Conservation (phyloP, 192 early-diverging fungal species). For the Fimicolochytrium jonesii region DNA sequence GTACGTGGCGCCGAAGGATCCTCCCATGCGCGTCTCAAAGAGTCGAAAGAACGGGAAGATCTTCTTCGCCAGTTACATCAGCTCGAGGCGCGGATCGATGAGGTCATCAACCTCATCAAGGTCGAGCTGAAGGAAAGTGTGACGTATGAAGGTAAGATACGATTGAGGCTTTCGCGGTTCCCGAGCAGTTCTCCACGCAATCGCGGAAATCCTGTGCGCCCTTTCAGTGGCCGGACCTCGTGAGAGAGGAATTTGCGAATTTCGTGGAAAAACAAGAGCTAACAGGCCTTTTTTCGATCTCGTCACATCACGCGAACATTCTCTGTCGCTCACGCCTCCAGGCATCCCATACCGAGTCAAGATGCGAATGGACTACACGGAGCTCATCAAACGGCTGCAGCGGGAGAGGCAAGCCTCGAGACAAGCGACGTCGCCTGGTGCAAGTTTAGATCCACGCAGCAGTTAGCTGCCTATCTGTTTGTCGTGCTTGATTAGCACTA, state of each 20-base stretch:
- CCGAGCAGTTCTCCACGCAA: too few relatives aligned
- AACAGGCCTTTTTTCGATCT: too few relatives aligned
- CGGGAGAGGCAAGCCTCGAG: not conserved
- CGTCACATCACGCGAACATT: too few relatives aligned
- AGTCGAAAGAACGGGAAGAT: conserved; percentile 44
- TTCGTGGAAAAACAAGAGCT: too few relatives aligned
- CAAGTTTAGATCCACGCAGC: not conserved
- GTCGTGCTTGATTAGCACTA: too few relatives aligned
- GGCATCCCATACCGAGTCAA: conserved; percentile 52
- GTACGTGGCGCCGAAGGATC: conserved; percentile 36
- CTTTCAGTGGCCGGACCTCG: too few relatives aligned
- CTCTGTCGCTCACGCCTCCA: too few relatives aligned
- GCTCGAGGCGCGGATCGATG: conserved; percentile 36
- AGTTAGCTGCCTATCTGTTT: too few relatives aligned
- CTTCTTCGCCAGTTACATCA: conserved; percentile 38
- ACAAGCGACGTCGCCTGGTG: not conserved
- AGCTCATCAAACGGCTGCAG: conserved; percentile 27
- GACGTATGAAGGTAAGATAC: conserved; percentile 42
- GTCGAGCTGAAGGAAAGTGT: conserved; percentile 47
- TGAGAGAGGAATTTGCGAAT: too few relatives aligned
- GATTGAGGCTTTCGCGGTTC: too few relatives aligned
- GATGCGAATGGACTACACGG: conserved; percentile 51
- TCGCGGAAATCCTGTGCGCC: too few relatives aligned
- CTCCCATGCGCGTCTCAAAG: conserved; percentile 41
- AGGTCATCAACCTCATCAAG: conserved; percentile 39